Evolutionary conservation across 495 filamentous ascomycete species (phyloP), one percentile per base, ranked within the genome.

Genomic region (Penicillium salamii): DNA sequence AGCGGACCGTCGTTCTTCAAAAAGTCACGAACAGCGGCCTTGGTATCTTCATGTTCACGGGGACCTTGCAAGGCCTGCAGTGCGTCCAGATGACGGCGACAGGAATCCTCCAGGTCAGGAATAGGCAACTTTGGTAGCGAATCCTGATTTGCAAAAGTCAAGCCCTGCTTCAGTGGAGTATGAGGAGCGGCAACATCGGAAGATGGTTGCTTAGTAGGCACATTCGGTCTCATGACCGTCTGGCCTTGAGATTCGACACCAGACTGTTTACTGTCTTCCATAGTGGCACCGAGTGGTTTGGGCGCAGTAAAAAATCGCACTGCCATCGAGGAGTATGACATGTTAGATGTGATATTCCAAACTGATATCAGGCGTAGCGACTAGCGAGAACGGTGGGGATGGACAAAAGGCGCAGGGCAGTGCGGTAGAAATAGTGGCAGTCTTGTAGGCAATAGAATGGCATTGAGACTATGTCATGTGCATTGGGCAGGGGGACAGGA

Each of bases 341-440:
- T 74, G 63, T 79, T 72, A 67, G 71, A 48, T 38, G 15, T 6
- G n/a, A n/a, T 72, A 32, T 39, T 29, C 17, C 41, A 32, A 14
- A 52, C 46, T 46, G 65, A 52, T 48, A 62, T 85, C 72, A 89
- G 63, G 78, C 77, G 75, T 89, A 88, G 44, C 85, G 75, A 58
- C 85, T 83, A 49, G 87, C 87, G 59, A 93, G 81, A 57, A 71
- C 77, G 49, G 87, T 91, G 65, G 81, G 76, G 48, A 95, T 85
- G 52, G 86, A 91, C 32, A 92, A 74, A 66, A 90, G 82, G 75
- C 85, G 87, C 68, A 93, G 71, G 56, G 88, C 86, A 61, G 82
- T 91, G 76, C 87, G 87, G 77, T 88, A 91, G 78, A 95, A 95
- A 68, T 92, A 93, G 65, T 93, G 89, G 63, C 88, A 95, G 66